These are phyloP conservation scores for Harrya chromipes DNA, from an alignment of 768 basidiomycete genomes.

Conservation along the genomic window DNA sequence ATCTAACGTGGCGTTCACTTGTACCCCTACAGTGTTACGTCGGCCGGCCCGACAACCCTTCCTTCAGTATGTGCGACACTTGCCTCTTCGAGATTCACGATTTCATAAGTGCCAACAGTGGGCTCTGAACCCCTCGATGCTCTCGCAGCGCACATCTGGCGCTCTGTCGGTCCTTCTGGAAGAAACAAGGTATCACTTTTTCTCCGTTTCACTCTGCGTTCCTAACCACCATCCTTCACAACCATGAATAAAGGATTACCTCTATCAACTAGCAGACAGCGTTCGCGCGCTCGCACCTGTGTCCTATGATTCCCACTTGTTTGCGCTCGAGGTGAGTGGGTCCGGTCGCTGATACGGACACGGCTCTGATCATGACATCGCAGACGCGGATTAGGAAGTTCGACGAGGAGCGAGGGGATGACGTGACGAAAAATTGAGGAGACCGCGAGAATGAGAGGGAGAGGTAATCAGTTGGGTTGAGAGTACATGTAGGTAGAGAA, in stretches of 20 bases:
- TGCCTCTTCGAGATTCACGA: too few species aligned
- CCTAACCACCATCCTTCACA: background rate
- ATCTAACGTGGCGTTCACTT: background rate
- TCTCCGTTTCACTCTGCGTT: too few species aligned
- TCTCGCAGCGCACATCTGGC: constrained; percentile 69
- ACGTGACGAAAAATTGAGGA: background rate
- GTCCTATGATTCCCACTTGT: constrained; percentile 74
- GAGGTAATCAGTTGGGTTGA: background rate
- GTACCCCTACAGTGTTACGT: constrained; percentile 66
- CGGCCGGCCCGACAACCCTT: constrained; percentile 82
- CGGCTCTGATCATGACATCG: background rate
- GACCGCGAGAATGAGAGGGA: background rate
- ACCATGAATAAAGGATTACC: constrained; percentile 62
- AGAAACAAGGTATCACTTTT: constrained; percentile 66
- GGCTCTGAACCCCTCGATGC: constrained; percentile 75
- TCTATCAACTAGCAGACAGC: constrained; percentile 72
- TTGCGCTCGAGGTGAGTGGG: constrained; percentile 66
- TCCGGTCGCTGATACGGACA: background rate
- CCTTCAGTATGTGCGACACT: constrained; percentile 59
- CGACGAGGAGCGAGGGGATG: background rate
- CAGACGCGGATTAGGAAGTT: constrained; percentile 13
- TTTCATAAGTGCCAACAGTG: constrained; percentile 42
- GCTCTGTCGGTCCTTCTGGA: constrained; percentile 82
- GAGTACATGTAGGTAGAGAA: background rate
- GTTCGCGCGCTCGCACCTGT: constrained; percentile 72